Base-by-base conservation (phyloP, 305 asterid genomes). In the Fraxinus latifolia region DNA sequence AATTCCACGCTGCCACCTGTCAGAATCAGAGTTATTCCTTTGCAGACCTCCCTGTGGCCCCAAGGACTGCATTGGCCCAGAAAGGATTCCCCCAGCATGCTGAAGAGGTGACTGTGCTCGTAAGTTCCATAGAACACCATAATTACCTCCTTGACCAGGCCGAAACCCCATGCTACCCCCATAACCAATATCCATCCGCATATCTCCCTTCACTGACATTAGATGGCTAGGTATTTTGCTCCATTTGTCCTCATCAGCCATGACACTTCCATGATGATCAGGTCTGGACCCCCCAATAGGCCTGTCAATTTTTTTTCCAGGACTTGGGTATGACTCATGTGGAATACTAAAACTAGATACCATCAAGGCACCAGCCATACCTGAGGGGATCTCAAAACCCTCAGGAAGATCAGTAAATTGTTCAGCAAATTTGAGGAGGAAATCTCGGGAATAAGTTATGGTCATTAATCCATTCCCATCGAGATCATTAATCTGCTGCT, bases 221-320 rank as follows among this genome's bases (percentile, higher is more conserved):
- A 78, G 82, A 67, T 88, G 82, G 81, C 85, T 90, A 44, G 88
- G 83, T 74, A 82, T 17, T 85, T 86, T 93, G 81, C 23, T 88
- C 91, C 92, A 84, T 87, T 86, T 90, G 70, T 88, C 91, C 58
- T 91, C 91, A 72, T 91, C 95, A 53, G 77, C 91, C 82, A 89
- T 58, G 80, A 87, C 93, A 87, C 83, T 83, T 82, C 89, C 92
- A 74, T 95, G 94, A 25, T 92, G 91, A 29, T 77, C 71, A 36
- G 79, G 76, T 29, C 85, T 82, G 31, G 78, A 77, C 76, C 85
- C 88, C 12, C 87, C 86, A 65, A 50, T 80, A 5, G 89, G 90
- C 86, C 97, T 91, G 62, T 95, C 99, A 79, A 73, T 76, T 82
- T 77, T 86, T 80, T 95, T 91, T 77, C 91, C 94, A 19, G 92